phyloP scores from a whole-genome alignment of 2,329 filamentous ascomycete genomes.

The Fusarium lateritium region DNA sequence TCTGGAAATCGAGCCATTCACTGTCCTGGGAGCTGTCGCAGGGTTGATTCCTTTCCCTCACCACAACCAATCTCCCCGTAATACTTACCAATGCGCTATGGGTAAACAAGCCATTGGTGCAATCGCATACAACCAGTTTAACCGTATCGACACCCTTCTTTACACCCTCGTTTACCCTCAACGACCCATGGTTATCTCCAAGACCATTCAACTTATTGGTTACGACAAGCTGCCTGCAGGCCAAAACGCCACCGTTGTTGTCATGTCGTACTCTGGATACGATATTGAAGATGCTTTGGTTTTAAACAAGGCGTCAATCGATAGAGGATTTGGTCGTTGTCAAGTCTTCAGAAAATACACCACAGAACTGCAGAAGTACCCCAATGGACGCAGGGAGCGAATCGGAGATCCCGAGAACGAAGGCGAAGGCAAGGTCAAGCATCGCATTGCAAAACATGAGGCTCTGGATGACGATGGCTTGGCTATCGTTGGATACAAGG shows the following conservation, averaged over 20 bases:
- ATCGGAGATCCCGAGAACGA: conserved; percentile 70
- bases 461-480: conserved; percentile 89
- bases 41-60: conserved; percentile 98
- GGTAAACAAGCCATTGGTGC: conserved; percentile 99
- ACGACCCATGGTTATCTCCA: conserved; percentile 95
- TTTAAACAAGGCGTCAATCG: conserved; percentile 94
- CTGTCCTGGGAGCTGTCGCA: conserved; percentile 93
- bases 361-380: conserved; percentile 88
- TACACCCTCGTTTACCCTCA: conserved; percentile 99
- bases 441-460: conserved; percentile 76
- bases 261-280: conserved; percentile 99
- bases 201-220: conserved; percentile 95
- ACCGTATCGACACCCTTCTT: conserved; percentile 94
- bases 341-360: conserved; percentile 98
- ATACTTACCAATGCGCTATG: conserved; percentile 99
- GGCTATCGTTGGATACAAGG: conserved; percentile 85
- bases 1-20: conserved; percentile 98
- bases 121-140: conserved; percentile 98
- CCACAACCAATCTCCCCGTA: conserved; percentile 98
- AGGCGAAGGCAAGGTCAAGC: conserved; percentile 73
- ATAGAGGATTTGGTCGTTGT: conserved; percentile 94
- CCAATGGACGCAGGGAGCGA: conserved; percentile 81
- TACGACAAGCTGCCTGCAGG: conserved; percentile 98
- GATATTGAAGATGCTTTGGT: conserved; percentile 99
- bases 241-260: conserved; percentile 96